These are phyloP conservation scores for Salix dunnii DNA, from an alignment of 345 rosid genomes.

Conservation along the genomic window DNA sequence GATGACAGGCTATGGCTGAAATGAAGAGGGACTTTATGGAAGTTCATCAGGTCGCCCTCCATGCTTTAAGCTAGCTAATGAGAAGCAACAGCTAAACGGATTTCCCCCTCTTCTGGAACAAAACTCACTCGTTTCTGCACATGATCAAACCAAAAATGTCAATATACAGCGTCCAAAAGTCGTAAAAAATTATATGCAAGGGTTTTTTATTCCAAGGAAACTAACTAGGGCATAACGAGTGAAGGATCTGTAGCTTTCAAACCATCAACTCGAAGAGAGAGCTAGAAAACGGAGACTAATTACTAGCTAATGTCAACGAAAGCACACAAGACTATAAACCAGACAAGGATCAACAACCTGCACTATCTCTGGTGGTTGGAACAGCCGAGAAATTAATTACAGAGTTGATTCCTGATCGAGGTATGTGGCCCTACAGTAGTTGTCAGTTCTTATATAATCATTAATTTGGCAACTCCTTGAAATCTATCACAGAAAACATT, in stretches of 20 bases:
- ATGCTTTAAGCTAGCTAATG: not conserved
- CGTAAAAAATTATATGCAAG: not conserved
- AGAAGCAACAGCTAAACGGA: slow-evolving; percentile 61
- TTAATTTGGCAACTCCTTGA: no score
- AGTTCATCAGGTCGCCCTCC: not conserved
- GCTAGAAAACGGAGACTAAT: not conserved
- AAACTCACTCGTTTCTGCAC: slow-evolving; percentile 90
- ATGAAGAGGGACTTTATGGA: not conserved
- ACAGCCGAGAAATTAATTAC: not conserved
- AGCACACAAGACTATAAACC: not conserved
- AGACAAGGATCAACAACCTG: not conserved
- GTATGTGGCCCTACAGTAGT: not conserved
- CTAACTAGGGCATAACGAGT: not conserved
- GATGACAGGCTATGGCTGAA: not conserved
- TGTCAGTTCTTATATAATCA: no score
- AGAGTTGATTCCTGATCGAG: no score
- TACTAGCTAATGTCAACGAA: not conserved
- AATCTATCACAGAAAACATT: no score
- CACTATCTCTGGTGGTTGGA: slow-evolving; percentile 4
- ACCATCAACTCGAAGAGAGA: not conserved
- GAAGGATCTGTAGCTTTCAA: not conserved
- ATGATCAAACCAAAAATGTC: not conserved
- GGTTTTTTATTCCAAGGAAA: not conserved
- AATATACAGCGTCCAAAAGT: not conserved
- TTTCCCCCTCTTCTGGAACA: slow-evolving; percentile 52